Base-by-base conservation (phyloP, 352 stramenopile species). In the Phytophthora chlamydospora region DNA sequence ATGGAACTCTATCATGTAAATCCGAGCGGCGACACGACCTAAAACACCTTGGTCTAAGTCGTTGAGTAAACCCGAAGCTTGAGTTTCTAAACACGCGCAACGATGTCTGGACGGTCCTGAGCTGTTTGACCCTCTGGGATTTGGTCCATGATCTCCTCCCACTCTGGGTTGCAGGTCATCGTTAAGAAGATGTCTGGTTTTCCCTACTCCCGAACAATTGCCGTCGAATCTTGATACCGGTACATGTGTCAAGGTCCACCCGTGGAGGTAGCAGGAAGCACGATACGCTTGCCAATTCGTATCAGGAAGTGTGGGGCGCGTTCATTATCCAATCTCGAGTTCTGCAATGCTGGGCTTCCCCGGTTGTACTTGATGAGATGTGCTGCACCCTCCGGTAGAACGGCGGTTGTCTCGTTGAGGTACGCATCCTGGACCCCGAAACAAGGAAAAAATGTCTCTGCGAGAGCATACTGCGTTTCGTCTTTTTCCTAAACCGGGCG, bases 151-250 rank as follows among this genome's bases (percentile, higher is more conserved):
- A 85, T 80, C 41, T 83, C 74, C 10, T 56, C 41, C 69, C 72
- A 89, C 27, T 64, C 58, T 1, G 72, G 72, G 47, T 86, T 87
- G 29, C 62, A 78, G 2, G 72, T 86, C 13, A 75, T 68, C 0
- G 79, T 85, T 11, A 84, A 61, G 53, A 89, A 89, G 10, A 76
- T 45, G 21, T 85, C 57, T 2, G 71, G 75, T 17, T 68, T 75
- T 3, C 67, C 75, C 27, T 60, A 72, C n/a, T 72, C 41, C 1
- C 69, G 63, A 8, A 85, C 73, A 29, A 88, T 78, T 12, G 73
- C 64, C 55, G 82, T 76, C 2, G 58, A 47, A 41, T 88, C 70
- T 58, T 74, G 43, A 31, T 45, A 61, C 35, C 46, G 21, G 21
- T 68, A 49, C 56, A 73, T 77, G 33, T 39, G 7, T 46, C 40